Evolutionary conservation across 2,329 filamentous ascomycete species (phyloP).

Genomic region (Trichoderma guizhouense): DNA sequence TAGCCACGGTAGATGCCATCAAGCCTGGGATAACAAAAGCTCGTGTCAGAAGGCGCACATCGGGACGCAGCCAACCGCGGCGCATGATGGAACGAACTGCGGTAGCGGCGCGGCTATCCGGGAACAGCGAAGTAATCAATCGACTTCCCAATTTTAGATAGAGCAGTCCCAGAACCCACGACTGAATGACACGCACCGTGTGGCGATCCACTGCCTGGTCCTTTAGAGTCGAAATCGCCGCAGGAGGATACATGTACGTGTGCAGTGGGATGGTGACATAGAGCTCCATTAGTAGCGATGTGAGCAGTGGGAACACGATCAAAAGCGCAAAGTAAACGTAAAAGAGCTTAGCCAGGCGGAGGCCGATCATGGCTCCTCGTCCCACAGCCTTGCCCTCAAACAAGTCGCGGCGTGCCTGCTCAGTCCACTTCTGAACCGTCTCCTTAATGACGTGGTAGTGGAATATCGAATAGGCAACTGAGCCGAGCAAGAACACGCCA

Average conservation of each 20-base stretch:
- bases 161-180: slow-evolving; percentile 89
- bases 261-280: slow-evolving; percentile 86
- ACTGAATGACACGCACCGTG: slow-evolving; percentile 82
- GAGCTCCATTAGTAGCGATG: slow-evolving; percentile 77
- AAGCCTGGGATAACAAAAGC: slow-evolving; percentile 78
- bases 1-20: slow-evolving; percentile 57
- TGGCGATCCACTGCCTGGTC: slow-evolving; percentile 44
- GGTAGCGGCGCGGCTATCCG: slow-evolving; percentile 66
- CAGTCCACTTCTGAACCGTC: slow-evolving; percentile 32
- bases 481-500: slow-evolving; percentile 77
- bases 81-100: slow-evolving; percentile 72
- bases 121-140: slow-evolving; percentile 64
- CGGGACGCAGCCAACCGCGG: slow-evolving; percentile 74
- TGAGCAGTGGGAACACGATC: slow-evolving; percentile 75
- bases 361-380: slow-evolving; percentile 28
- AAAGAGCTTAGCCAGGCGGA: slow-evolving; percentile 46
- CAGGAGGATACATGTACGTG: slow-evolving; percentile 61
- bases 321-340: slow-evolving; percentile 76
- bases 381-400: slow-evolving; percentile 23
- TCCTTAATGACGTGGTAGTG: slow-evolving; percentile 44
- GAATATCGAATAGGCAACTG: slow-evolving; percentile 58
- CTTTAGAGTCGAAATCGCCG: slow-evolving; percentile 27
- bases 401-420: slow-evolving; percentile 24
- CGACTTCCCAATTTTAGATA: slow-evolving; percentile 79
- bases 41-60: slow-evolving; percentile 74